A percentile compares a stretch with the other conserved stretches of the same genome.
Conservation (phyloP, 2,329 filamentous ascomycete genomes). For the Cladosporium halotolerans region DNA sequence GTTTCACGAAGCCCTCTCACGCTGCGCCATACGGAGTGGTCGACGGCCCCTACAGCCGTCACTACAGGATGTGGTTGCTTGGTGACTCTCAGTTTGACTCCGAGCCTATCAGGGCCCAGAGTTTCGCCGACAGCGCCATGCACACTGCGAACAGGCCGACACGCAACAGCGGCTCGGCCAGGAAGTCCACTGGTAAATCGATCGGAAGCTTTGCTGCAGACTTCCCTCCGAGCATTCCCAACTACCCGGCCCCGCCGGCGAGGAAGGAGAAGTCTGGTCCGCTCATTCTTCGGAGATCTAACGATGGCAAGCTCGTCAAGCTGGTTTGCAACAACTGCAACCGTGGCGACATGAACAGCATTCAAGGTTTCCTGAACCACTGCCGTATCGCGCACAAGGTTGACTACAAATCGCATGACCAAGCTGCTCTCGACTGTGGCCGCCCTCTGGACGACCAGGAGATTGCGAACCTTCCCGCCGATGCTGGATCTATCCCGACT, state of each 20-base stretch:
- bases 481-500: constrained; percentile 17
- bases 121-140: constrained; percentile 18
- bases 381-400: constrained; percentile 91
- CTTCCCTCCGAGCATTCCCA: constrained; percentile 46
- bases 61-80: constrained; percentile 93
- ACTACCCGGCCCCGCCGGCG: constrained; percentile 63
- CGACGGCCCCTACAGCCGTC: constrained; percentile 86
- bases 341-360: constrained; percentile 87
- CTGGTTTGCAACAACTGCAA: constrained; percentile 82
- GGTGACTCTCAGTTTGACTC: constrained; percentile 78
- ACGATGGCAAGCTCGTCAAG: constrained; percentile 79
- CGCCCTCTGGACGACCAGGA: constrained; percentile 70
- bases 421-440: constrained; percentile 82
- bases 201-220: constrained; percentile 57
- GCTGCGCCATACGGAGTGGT: constrained; percentile 85
- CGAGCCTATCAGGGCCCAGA: constrained; percentile 26
- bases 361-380: constrained; percentile 98
- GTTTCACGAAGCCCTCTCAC: constrained; percentile 64
- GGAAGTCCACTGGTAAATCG: constrained; percentile 43
- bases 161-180: constrained; percentile 64
- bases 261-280: constrained; percentile 67
- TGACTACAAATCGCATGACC: constrained; percentile 93
- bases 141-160: constrained; percentile 65
- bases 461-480: constrained; percentile 25
- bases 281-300: constrained; percentile 74